Percentiles rank a stretch among this genome's conserved stretches.
Conservation (phyloP, 2,329 filamentous ascomycete genomes). For the Venturia oleaginea region DNA sequence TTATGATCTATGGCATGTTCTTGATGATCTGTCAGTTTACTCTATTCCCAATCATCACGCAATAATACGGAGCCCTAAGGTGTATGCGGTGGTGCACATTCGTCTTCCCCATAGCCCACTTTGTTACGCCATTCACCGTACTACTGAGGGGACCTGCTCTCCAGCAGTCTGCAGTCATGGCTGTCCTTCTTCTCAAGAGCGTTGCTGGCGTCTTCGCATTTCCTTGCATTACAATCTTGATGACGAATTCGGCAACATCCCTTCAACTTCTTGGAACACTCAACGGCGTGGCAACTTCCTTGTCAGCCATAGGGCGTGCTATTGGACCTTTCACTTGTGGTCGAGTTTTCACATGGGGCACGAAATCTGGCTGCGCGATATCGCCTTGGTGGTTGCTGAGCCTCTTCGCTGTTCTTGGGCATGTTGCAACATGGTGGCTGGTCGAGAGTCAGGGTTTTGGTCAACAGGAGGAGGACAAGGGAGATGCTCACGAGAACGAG, state of each 20-base stretch:
- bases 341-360: slow-evolving; percentile 12
- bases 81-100: slow-evolving; percentile 62
- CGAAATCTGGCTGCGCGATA: background rate
- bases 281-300: slow-evolving; percentile 13
- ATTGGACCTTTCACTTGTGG: slow-evolving; percentile 10
- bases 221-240: slow-evolving; percentile 12
- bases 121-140: slow-evolving; percentile 69
- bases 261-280: slow-evolving; percentile 12
- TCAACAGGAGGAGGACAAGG: slow-evolving; percentile 1
- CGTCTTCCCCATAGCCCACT: slow-evolving; percentile 65
- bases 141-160: slow-evolving; percentile 43
- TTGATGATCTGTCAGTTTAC: slow-evolving; percentile 84
- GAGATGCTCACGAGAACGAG: background rate
- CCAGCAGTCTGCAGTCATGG: slow-evolving; percentile 49
- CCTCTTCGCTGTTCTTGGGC: slow-evolving; percentile 5
- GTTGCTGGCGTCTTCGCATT: slow-evolving; percentile 11
- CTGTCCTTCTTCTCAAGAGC: slow-evolving; percentile 44
- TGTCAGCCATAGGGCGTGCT: slow-evolving; percentile 12
- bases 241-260: slow-evolving; percentile 11
- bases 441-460: slow-evolving; percentile 6
- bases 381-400: slow-evolving; percentile 11
- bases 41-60: slow-evolving; percentile 68
- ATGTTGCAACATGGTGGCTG: slow-evolving; percentile 12
- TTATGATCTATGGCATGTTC: slow-evolving; percentile 70
- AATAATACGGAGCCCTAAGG: slow-evolving; percentile 60